Evolutionary conservation across 805 yeast genomes (phyloP).

Genomic region (Candida piceae): DNA sequence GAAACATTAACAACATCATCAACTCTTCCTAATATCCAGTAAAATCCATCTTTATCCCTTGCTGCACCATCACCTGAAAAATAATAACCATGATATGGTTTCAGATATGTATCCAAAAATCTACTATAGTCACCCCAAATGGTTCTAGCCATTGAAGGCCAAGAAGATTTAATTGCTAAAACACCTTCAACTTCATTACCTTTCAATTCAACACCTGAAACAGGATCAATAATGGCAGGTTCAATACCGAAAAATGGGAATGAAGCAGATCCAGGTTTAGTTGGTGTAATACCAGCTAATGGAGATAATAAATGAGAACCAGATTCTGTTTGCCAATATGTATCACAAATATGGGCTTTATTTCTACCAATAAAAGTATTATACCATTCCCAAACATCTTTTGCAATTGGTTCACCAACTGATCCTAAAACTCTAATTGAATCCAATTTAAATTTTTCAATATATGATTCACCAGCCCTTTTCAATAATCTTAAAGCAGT

Average conservation of each 20-base stretch:
- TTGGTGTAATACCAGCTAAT: conserved; percentile 88
- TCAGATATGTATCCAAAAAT: conserved; percentile 85
- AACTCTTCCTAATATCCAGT: conserved; percentile 97
- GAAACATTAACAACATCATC: conserved; percentile 98
- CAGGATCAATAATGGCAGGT: conserved; percentile 90
- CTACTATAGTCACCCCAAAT: conserved; percentile 86
- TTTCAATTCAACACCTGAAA: conserved; percentile 73
- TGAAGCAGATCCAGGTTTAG: conserved; percentile 97
- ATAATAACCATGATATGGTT: conserved; percentile 89
- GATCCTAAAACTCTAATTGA: conserved; percentile 93
- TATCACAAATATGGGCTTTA: conserved; percentile 87
- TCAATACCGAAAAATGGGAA: conserved; percentile 94
- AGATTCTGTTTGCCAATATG: conserved; percentile 98
- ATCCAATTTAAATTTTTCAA: conserved; percentile 73
- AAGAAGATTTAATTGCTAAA: conserved; percentile 78
- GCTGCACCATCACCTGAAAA: conserved; percentile 99
- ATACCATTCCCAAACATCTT: conserved; percentile 99
- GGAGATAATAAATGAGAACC: conserved; percentile 96
- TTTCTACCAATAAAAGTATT: conserved; percentile 86
- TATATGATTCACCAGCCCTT: conserved; percentile 77
- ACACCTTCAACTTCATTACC: conserved; percentile 97
- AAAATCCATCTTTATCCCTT: conserved; percentile 92
- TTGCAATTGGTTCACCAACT: conserved; percentile 98
- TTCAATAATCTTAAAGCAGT: conserved; percentile 89
- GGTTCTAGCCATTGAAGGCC: conserved; percentile 99